Base-by-base conservation (phyloP, 805 yeast species). In the Yarrowia porcina region DNA sequence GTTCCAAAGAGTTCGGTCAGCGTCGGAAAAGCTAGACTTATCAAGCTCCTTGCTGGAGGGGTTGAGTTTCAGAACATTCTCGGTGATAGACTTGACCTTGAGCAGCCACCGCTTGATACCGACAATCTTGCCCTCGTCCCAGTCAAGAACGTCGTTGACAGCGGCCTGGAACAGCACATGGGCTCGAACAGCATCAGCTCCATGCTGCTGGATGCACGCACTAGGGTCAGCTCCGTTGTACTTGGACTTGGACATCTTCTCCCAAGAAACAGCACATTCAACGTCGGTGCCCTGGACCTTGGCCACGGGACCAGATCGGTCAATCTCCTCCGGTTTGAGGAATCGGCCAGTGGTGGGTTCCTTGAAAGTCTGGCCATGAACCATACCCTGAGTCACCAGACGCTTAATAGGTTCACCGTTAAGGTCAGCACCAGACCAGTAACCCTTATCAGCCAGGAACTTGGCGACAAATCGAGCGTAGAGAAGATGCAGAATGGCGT, bases 241-340 rank as follows among this genome's bases (percentile, higher is more conserved):
- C 71, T 94, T 94, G 0, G 97, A 92, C 74, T 94, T 94, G 1
- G 97, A 92, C 99, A 94, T 94, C 71, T 94, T 94, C 71, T 94
- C 98, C 71, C 73, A 90, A 0, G 89, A 76, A 1, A 89, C 72
- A 0, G 65, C 63, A 0, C 96, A 90, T 0, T 69, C 65, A 35
- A 72, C 69, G 0, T 87, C 88, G 0, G 87, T 78, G 0, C 73
- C 79, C 32, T 70, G 79, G 9, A 88, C 78, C 4, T 73, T 67
- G 1, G 87, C 86, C 2, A 72, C 68, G 23, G 68, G 61, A 41
- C 63, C 68, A 49, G 77, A 75, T 0, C 76, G 63, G 39, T 82
- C 86, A 12, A 89, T 72, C 68, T 94, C 97, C 0, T 86, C 85
- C 0, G 96, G 93, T 68, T 84, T 89, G 67, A 94, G 76, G 72